Evolutionary conservation across 176 grass and related monocot species (phyloP).

Genomic region (Cymbopogon citratus): DNA sequence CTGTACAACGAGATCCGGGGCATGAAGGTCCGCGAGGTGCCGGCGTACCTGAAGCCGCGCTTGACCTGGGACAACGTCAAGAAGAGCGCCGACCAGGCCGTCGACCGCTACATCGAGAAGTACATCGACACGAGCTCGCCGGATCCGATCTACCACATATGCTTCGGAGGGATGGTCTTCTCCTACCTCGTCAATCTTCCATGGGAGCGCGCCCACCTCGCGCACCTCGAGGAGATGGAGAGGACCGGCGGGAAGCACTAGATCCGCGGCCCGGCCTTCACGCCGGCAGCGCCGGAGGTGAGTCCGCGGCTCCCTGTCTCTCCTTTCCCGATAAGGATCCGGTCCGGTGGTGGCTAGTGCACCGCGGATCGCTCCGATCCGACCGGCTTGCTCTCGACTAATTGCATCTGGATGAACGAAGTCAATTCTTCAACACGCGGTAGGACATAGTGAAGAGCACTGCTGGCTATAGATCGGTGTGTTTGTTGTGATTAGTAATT

Average conservation of each 20-base stretch:
- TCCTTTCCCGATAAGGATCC: background rate
- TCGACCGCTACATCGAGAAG: conserved; percentile 95
- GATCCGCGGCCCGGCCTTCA: background rate
- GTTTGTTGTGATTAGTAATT: background rate
- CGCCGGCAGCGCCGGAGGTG: background rate
- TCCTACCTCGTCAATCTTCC: conserved; percentile 75
- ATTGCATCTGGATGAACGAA: background rate
- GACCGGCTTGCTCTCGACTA: background rate
- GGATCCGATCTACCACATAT: conserved; percentile 70
- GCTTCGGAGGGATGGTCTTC: conserved; percentile 75
- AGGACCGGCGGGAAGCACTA: conserved; percentile 55
- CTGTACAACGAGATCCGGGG: conserved; percentile 76
- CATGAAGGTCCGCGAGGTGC: conserved; percentile 76
- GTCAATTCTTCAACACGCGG: background rate
- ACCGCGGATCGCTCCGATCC: background rate
- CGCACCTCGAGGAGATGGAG: conserved; percentile 66
- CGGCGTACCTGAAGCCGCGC: conserved; percentile 57
- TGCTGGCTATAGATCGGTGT: too few relatives aligned
- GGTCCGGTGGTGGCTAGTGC: background rate
- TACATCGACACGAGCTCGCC: conserved; percentile 78
- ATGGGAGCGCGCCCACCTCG: conserved; percentile 67
- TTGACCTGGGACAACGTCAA: conserved; percentile 70
- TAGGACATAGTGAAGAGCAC: background rate
- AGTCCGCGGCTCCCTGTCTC: background rate
- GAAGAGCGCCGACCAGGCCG: conserved; percentile 65